Conservation (phyloP, 352 stramenopile genomes). For the Achlya hypogyna region DNA sequence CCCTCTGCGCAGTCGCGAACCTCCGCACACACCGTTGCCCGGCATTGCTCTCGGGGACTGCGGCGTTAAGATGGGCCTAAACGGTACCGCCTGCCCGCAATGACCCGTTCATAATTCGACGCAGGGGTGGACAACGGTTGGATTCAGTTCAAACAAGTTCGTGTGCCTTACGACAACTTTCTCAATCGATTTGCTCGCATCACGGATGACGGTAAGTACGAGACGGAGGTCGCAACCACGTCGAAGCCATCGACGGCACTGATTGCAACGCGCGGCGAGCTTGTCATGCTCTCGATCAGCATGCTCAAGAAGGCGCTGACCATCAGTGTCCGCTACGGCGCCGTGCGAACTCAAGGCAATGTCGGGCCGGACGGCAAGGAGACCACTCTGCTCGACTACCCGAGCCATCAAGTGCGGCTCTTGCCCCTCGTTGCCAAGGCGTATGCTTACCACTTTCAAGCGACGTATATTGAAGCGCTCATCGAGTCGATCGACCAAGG, state of each 20-base stretch:
- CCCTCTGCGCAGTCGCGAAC: slow-evolving; percentile 82
- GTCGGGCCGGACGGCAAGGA: slow-evolving; percentile 25
- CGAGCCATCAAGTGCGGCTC: slow-evolving; percentile 90
- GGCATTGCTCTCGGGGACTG: slow-evolving; percentile 57
- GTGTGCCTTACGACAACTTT: slow-evolving; percentile 65
- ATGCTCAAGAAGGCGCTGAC: slow-evolving; percentile 88
- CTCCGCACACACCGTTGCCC: slow-evolving; percentile 35
- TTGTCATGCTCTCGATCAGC: slow-evolving; percentile 57
- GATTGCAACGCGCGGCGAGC: slow-evolving; percentile 62
- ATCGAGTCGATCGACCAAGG: slow-evolving; percentile 83
- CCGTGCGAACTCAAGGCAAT: slow-evolving; percentile 83
- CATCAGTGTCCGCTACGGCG: slow-evolving; percentile 89
- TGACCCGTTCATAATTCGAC: slow-evolving; percentile 7
- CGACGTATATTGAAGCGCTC: slow-evolving; percentile 65
- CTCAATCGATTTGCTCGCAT: slow-evolving; percentile 60
- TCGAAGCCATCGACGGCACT: slow-evolving; percentile 66
- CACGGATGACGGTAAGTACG: slow-evolving; percentile 48
- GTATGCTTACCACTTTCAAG: slow-evolving; percentile 90
- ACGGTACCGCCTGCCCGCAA: slow-evolving; percentile 24
- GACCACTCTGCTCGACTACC: slow-evolving; percentile 90
- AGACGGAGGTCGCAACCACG: slow-evolving; percentile 42
- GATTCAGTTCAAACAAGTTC: slow-evolving; percentile 66
- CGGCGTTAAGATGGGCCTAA: slow-evolving; percentile 57
- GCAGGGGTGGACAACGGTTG: slow-evolving; percentile 60
- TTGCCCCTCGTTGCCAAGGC: slow-evolving; percentile 85